phyloP scores from a whole-genome alignment of 2,329 filamentous ascomycete genomes.

The Aspergillus sp. region DNA sequence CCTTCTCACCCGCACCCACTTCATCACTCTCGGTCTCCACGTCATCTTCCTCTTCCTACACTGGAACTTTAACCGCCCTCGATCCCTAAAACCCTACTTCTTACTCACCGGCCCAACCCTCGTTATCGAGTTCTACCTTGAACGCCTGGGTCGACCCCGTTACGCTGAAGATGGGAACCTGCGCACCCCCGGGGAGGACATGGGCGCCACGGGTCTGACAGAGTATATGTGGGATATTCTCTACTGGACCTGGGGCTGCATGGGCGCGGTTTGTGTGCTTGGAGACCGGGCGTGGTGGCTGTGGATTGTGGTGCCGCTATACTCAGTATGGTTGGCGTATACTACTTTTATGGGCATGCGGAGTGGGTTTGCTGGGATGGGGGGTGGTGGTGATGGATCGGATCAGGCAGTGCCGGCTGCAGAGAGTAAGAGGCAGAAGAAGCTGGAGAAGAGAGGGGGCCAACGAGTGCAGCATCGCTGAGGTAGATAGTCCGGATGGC shows the following conservation, averaged over 20 bases:
- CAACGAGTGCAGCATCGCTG: slow-evolving; percentile 38
- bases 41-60: slow-evolving; percentile 64
- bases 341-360: slow-evolving; percentile 41
- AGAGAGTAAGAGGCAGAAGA: slow-evolving; percentile 46
- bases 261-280: slow-evolving; percentile 62
- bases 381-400: slow-evolving; percentile 20
- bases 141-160: slow-evolving; percentile 71
- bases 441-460: slow-evolving; percentile 45
- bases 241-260: slow-evolving; percentile 83
- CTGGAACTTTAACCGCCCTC: slow-evolving; percentile 54
- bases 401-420: slow-evolving; percentile 11
- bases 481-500: slow-evolving; percentile 4
- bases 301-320: slow-evolving; percentile 45
- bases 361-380: slow-evolving; percentile 37
- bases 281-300: slow-evolving; percentile 73
- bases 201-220: slow-evolving; percentile 77
- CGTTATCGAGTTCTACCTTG: slow-evolving; percentile 75
- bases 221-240: slow-evolving; percentile 98
- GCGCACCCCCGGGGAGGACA: slow-evolving; percentile 72
- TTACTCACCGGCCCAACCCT: slow-evolving; percentile 67
- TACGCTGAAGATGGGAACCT: slow-evolving; percentile 59
- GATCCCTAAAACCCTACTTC: slow-evolving; percentile 58
- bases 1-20: slow-evolving; percentile 72
- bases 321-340: slow-evolving; percentile 40
- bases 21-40: slow-evolving; percentile 66